Evolutionary conservation across 305 asterid species (phyloP).

Genomic region (Plantago lanceolata): DNA sequence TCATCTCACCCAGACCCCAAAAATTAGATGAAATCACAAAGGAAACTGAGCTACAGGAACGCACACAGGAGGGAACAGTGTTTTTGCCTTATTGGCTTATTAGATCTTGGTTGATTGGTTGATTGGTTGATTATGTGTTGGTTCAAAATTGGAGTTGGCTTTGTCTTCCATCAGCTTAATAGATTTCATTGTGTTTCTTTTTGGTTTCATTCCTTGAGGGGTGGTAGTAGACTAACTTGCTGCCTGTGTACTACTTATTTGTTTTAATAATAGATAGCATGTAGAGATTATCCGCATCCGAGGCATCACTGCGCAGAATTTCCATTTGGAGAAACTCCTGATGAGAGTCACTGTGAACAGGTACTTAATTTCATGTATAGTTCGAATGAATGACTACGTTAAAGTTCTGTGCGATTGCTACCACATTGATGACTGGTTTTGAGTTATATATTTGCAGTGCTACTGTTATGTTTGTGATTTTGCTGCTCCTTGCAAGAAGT

Average conservation of each 20-base stretch:
- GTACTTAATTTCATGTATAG: constrained; percentile 25
- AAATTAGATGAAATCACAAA: no score
- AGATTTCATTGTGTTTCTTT: not conserved
- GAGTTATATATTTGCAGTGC: not conserved
- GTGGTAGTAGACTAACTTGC: not conserved
- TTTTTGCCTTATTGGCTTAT: no score
- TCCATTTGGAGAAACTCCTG: constrained; percentile 52
- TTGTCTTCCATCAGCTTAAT: no score
- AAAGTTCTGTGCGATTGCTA: no score
- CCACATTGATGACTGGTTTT: not conserved
- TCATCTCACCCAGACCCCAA: no score
- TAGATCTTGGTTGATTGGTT: no score
- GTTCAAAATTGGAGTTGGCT: no score
- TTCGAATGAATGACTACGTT: not conserved
- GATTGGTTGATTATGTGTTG: no score
- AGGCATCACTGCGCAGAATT: constrained; percentile 49
- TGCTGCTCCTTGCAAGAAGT: constrained; percentile 11
- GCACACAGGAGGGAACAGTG: no score
- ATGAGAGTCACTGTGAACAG: constrained; percentile 44
- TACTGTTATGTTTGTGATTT: constrained; percentile 14
- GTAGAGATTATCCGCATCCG: constrained; percentile 80
- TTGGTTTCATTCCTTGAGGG: not conserved
- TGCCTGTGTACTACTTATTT: not conserved
- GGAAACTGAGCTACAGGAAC: no score
- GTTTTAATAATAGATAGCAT: constrained; percentile 69